phyloP scores from a whole-genome alignment of 768 basidiomycete species.

The Chalciporus pseudorubinellus region DNA sequence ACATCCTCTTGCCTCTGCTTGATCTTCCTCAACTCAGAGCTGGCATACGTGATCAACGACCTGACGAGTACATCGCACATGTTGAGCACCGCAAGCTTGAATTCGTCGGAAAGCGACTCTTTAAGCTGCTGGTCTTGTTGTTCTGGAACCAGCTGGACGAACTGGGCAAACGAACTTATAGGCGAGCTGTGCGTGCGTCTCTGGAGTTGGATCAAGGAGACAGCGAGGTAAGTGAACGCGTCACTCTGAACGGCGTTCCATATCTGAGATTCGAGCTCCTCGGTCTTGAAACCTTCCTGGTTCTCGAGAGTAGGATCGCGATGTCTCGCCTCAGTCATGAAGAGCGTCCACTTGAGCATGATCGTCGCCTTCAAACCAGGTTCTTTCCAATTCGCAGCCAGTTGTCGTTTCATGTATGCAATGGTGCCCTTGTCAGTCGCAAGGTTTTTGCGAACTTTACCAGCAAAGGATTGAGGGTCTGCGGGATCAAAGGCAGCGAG shows the following conservation, averaged over 20 bases:
- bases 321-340: conserved; percentile 73
- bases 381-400: conserved; percentile 65
- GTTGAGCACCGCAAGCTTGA: conserved; percentile 54
- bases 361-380: conserved; percentile 67
- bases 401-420: conserved; percentile 56
- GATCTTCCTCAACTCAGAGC: conserved; percentile 80
- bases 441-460: conserved; percentile 45
- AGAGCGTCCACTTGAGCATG: conserved; percentile 85
- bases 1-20: conserved; percentile 89
- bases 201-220: conserved; percentile 57
- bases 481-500: conserved; percentile 67
- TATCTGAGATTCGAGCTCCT: conserved; percentile 77
- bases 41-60: conserved; percentile 70
- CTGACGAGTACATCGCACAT: conserved; percentile 71
- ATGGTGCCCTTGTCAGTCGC: conserved; percentile 48
- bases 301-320: conserved; percentile 64
- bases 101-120: conserved; percentile 42
- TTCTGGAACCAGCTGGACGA: conserved; percentile 36
- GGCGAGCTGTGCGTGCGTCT: conserved; percentile 33
- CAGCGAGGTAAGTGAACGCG: conserved; percentile 69
- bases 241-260: conserved; percentile 84
- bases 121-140: conserved; percentile 35
- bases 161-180: conserved; percentile 38
- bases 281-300: conserved; percentile 64
- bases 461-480: conserved; percentile 49